These are phyloP conservation scores for Colletotrichum brevisporum DNA, from an alignment of 2,329 filamentous ascomycete genomes.

Conservation along the genomic window DNA sequence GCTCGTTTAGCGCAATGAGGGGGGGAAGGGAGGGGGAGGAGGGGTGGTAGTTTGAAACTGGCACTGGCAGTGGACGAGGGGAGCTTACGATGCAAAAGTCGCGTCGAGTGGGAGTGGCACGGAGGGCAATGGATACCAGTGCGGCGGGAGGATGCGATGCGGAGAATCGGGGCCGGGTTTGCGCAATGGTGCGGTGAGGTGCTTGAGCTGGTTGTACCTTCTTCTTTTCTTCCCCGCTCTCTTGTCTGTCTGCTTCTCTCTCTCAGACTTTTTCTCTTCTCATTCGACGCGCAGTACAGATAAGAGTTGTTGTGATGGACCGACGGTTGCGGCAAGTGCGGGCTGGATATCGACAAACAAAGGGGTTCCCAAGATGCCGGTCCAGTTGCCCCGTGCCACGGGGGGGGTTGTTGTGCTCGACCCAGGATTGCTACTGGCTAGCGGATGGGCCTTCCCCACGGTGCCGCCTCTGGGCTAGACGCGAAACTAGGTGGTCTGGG, in stretches of 20 bases:
- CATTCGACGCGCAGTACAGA: constrained; percentile 8
- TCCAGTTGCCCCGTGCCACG: constrained; percentile 37
- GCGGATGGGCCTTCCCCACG: constrained; percentile 18
- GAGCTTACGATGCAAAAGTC: constrained; percentile 31
- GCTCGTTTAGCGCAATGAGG: constrained; percentile 30
- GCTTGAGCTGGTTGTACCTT: not conserved
- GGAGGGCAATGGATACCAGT: constrained; percentile 29
- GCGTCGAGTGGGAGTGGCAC: constrained; percentile 13
- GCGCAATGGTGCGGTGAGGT: not conserved
- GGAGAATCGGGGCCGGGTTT: not conserved
- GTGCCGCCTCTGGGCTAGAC: constrained; percentile 21
- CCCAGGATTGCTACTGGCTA: constrained; percentile 24
- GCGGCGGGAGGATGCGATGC: constrained; percentile 15
- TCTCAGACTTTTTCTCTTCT: not conserved
- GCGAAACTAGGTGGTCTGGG: constrained; percentile 29
- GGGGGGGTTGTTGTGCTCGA: constrained; percentile 18
- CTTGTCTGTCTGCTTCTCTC: not conserved
- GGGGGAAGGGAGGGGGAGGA: constrained; percentile 1
- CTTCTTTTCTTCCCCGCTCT: no score
- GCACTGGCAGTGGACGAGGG: constrained; percentile 3
- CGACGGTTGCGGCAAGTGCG: constrained; percentile 25
- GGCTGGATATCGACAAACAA: constrained; percentile 22
- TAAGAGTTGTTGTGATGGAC: constrained; percentile 24
- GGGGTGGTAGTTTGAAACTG: constrained; percentile 33
- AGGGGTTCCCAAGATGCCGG: constrained; percentile 18